Evolutionary conservation across 2,329 filamentous ascomycete genomes (phyloP).

Genomic region (Penicillium sclerotigenum): DNA sequence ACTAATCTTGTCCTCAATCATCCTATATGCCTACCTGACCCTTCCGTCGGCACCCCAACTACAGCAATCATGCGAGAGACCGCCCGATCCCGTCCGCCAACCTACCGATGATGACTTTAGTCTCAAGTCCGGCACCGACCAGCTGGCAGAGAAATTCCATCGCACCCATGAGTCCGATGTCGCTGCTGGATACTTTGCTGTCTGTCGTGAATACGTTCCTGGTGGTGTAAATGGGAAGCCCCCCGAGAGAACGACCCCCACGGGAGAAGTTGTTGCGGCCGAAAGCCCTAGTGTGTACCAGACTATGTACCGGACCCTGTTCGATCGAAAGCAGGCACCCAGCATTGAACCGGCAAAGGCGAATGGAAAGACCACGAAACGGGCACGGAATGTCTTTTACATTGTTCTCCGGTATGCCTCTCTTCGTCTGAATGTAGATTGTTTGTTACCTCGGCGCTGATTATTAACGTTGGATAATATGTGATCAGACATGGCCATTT

Average conservation of each 20-base stretch:
- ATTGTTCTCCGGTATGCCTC: slow-evolving; percentile 73
- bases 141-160: slow-evolving; percentile 60
- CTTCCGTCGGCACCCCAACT: slow-evolving; percentile 50
- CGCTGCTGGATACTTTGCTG: slow-evolving; percentile 90
- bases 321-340: slow-evolving; percentile 69
- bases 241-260: slow-evolving; percentile 77
- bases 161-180: slow-evolving; percentile 67
- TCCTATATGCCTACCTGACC: slow-evolving; percentile 67
- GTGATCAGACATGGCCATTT: slow-evolving; percentile 75
- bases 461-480: slow-evolving; percentile 16
- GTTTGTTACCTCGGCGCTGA: not conserved
- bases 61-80: slow-evolving; percentile 38
- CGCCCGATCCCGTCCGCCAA: slow-evolving; percentile 41
- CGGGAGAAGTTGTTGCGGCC: slow-evolving; percentile 71
- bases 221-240: slow-evolving; percentile 91
- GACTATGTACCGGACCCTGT: slow-evolving; percentile 95
- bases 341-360: slow-evolving; percentile 53
- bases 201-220: slow-evolving; percentile 86
- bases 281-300: slow-evolving; percentile 95
- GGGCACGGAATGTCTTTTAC: slow-evolving; percentile 85
- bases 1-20: slow-evolving; percentile 58
- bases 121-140: slow-evolving; percentile 60
- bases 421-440: not conserved
- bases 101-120: slow-evolving; percentile 63
- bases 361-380: slow-evolving; percentile 51